Conservation (phyloP, 306 rosid species). For the Geum urbanum region DNA sequence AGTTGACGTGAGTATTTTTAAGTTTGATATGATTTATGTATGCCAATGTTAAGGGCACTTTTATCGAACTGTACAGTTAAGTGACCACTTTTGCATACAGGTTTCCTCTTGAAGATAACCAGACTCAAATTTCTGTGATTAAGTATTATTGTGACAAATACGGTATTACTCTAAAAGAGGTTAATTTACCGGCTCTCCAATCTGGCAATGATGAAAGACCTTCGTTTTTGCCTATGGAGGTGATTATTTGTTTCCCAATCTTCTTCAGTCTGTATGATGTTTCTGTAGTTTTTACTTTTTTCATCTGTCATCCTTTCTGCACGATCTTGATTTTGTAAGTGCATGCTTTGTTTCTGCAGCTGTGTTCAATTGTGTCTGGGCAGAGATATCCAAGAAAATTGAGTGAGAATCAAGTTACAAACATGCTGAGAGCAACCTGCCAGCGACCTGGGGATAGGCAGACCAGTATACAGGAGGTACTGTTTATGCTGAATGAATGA, state of each 20-base stretch:
- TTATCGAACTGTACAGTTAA: too few relatives aligned
- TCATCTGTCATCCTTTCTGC: not conserved
- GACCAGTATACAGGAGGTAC: slow-evolving; percentile 23
- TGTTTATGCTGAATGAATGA: not conserved
- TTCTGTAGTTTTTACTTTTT: not conserved
- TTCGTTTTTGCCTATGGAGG: slow-evolving; percentile 73
- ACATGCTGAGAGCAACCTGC: slow-evolving; percentile 57
- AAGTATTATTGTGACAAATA: slow-evolving; percentile 53
- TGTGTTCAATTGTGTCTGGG: slow-evolving; percentile 49
- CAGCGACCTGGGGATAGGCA: slow-evolving; percentile 49
- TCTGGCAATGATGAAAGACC: slow-evolving; percentile 64
- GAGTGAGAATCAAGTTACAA: slow-evolving; percentile 53
- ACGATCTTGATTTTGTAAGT: too few relatives aligned
- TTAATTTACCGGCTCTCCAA: slow-evolving; percentile 60
- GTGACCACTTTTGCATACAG: slow-evolving; percentile 29
- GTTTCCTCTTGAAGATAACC: slow-evolving; percentile 52
- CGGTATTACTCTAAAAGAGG: slow-evolving; percentile 2
- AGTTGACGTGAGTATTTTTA: slow-evolving; percentile 43
- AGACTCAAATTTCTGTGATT: slow-evolving; percentile 19
- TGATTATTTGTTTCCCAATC: slow-evolving; percentile 3
- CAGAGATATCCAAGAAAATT: slow-evolving; percentile 64
- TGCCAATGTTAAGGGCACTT: too few relatives aligned
- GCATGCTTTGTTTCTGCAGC: slow-evolving; percentile 26
- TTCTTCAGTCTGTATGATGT: not conserved
- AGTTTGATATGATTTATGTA: not conserved